Conservation (phyloP, 2,329 filamentous ascomycete species). For the Hysterium pulicare region DNA sequence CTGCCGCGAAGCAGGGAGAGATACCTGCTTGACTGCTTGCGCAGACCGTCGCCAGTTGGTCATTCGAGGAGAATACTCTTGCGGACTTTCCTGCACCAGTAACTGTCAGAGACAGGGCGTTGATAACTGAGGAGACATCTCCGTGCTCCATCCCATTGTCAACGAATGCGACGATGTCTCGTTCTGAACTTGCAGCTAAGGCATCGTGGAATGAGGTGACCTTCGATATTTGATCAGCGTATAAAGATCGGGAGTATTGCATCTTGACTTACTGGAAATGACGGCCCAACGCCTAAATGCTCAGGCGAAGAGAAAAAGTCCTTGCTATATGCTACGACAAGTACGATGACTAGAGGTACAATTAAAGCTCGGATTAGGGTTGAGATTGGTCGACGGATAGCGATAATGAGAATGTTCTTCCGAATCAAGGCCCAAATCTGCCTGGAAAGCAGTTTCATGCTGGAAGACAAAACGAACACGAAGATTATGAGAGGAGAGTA, state of each 20-base stretch:
- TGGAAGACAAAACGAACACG: too few species aligned
- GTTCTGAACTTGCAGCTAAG: slow-evolving; percentile 49
- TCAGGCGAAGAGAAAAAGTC: slow-evolving; percentile 73
- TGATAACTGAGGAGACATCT: slow-evolving; percentile 68
- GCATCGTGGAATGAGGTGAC: slow-evolving; percentile 60
- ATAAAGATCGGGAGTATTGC: too few species aligned
- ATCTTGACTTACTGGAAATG: slow-evolving; percentile 41
- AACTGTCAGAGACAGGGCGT: slow-evolving; percentile 55
- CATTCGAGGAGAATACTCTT: slow-evolving; percentile 49
- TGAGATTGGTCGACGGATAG: slow-evolving; percentile 16
- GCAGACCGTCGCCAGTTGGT: slow-evolving; percentile 59
- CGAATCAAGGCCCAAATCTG: not conserved
- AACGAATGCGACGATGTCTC: slow-evolving; percentile 69
- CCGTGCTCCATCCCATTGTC: slow-evolving; percentile 65
- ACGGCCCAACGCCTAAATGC: slow-evolving; percentile 64
- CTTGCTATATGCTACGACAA: slow-evolving; percentile 40
- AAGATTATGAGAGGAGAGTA: too few species aligned
- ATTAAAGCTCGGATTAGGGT: slow-evolving; percentile 52
- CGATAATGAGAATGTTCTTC: not conserved
- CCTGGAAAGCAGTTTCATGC: not conserved
- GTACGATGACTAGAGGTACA: slow-evolving; percentile 47
- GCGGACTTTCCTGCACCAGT: slow-evolving; percentile 52
- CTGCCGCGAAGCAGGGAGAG: slow-evolving; percentile 67
- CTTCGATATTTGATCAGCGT: too few species aligned
- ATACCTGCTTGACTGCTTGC: slow-evolving; percentile 54